Conservation (phyloP, 768 basidiomycete genomes). For the Tylopilus felleus region DNA sequence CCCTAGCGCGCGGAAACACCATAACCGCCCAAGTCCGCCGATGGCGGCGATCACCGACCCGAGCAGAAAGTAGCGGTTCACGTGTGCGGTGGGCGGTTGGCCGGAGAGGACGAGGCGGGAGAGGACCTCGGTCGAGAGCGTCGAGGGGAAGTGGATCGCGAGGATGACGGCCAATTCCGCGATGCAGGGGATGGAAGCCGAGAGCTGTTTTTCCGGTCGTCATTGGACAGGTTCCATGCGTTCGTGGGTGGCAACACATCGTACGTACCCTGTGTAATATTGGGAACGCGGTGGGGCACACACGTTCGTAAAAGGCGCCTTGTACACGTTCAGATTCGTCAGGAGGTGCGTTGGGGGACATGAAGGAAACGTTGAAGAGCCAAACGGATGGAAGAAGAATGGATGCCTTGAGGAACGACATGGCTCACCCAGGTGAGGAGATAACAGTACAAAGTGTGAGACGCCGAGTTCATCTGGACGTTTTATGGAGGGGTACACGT, state of each 20-base stretch:
- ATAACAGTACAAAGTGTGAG: background rate
- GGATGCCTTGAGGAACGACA: constrained; percentile 19
- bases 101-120: constrained; percentile 18
- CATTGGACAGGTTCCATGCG: background rate
- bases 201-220: constrained; percentile 13
- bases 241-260: no score
- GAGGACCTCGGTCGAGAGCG: constrained; percentile 21
- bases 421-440: background rate
- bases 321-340: constrained; percentile 18
- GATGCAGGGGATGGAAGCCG: constrained; percentile 29
- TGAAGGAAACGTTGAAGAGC: constrained; percentile 29
- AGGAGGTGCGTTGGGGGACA: constrained; percentile 19
- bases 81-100: constrained; percentile 16
- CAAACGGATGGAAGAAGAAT: constrained; percentile 26
- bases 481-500: constrained; percentile 8
- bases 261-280: constrained; percentile 22
- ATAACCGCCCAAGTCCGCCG: constrained; percentile 35
- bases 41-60: constrained; percentile 26
- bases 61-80: constrained; percentile 27
- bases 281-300: constrained; percentile 23
- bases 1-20: constrained; percentile 35
- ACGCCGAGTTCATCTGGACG: background rate
- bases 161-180: constrained; percentile 25
- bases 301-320: constrained; percentile 21
- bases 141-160: constrained; percentile 15